A percentile compares a stretch with the other conserved stretches of the same genome.
These are phyloP conservation scores for Candida sakaeoensis DNA, from an alignment of 805 yeast genomes.

Conservation along the genomic window DNA sequence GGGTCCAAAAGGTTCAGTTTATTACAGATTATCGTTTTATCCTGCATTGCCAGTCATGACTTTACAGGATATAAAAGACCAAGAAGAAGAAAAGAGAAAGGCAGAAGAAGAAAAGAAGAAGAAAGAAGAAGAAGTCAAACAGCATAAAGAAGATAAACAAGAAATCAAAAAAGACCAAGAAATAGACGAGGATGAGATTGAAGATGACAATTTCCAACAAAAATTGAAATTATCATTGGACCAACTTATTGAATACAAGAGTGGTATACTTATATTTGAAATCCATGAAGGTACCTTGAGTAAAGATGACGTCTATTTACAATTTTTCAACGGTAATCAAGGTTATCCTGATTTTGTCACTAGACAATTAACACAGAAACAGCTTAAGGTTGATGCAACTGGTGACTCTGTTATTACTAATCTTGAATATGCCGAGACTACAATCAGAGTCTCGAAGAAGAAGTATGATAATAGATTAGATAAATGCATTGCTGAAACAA, in stretches of 20 bases:
- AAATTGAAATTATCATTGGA: conserved; percentile 52
- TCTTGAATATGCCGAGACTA: conserved; percentile 65
- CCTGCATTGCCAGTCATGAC: conserved; percentile 80
- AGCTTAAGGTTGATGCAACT: conserved; percentile 36
- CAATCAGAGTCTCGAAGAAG: conserved; percentile 59
- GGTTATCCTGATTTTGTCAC: conserved; percentile 63
- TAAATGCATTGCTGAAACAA: conserved; percentile 56
- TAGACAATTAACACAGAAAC: conserved; percentile 47
- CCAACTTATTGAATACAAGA: conserved; percentile 52
- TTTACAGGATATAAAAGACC: conserved; percentile 66
- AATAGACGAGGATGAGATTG: conserved; percentile 31
- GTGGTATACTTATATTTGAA: conserved; percentile 76
- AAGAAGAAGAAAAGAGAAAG: conserved; percentile 40
- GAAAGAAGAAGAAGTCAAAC: conserved; percentile 6
- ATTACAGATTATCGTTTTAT: conserved; percentile 74
- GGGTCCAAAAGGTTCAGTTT: conserved; percentile 79
- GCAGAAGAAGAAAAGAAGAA: conserved; percentile 22
- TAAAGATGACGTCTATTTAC: conserved; percentile 60
- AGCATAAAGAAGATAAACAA: conserved; percentile 10
- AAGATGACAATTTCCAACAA: conserved; percentile 26
- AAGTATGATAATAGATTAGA: conserved; percentile 51
- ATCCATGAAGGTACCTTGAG: conserved; percentile 56
- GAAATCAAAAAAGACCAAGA: conserved; percentile 24
- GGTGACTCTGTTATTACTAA: conserved; percentile 79
- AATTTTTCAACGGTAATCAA: conserved; percentile 71